Evolutionary conservation across 1,284 basidiomycete genomes (phyloP).

Genomic region (Xerocomus minutiporus): DNA sequence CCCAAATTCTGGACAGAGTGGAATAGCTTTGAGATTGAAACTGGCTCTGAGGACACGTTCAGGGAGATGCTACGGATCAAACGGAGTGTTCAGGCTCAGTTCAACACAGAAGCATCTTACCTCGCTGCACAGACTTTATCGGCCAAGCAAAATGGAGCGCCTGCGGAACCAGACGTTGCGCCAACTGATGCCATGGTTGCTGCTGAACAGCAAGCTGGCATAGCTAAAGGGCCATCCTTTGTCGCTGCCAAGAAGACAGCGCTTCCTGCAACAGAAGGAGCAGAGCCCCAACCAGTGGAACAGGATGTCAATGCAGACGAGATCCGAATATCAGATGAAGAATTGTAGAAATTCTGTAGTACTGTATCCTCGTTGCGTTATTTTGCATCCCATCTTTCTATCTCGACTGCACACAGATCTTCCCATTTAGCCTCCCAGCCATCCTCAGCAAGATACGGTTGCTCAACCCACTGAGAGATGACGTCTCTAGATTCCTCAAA

Average conservation of each 20-base stretch:
- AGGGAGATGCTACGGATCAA: constrained; percentile 98
- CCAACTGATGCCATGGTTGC: constrained; percentile 69
- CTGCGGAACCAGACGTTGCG: constrained; percentile 52
- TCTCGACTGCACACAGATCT: constrained; percentile 66
- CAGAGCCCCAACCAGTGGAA: constrained; percentile 26
- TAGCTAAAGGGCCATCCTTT: constrained; percentile 52
- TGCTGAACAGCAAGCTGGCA: constrained; percentile 50
- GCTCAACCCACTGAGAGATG: constrained; percentile 60
- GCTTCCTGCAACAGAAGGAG: constrained; percentile 31
- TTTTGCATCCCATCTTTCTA: constrained; percentile 60
- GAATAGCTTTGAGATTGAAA: constrained; percentile 97
- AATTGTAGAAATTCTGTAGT: constrained; percentile 35
- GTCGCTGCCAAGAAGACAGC: constrained; percentile 57
- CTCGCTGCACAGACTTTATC: constrained; percentile 81
- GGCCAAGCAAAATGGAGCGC: constrained; percentile 52
- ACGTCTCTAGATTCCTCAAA: constrained; percentile 64
- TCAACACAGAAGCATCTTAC: constrained; percentile 93
- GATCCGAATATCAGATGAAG: constrained; percentile 81
- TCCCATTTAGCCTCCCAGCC: constrained; percentile 72
- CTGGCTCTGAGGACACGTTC: constrained; percentile 98
- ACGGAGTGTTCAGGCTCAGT: constrained; percentile 95
- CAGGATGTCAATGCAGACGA: constrained; percentile 63
- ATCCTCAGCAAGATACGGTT: constrained; percentile 57
- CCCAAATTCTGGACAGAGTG: constrained; percentile 95
- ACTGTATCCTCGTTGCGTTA: constrained; percentile 16